Conservation (phyloP, 495 filamentous ascomycete genomes). For the Hypoxylon rickii region DNA sequence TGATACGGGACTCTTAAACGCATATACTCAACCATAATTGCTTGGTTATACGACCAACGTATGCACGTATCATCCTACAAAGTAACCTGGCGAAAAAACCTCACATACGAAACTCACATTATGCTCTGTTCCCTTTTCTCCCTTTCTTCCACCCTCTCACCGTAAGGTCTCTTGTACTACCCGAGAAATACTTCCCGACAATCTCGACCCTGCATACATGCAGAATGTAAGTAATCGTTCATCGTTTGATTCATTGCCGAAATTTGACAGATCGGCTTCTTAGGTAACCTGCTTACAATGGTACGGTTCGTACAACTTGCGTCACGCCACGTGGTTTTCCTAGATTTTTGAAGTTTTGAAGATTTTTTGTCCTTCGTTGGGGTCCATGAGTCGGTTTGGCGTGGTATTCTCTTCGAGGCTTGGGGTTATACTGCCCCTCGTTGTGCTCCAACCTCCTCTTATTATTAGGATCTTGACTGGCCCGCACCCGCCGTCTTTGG, state of each 20-base stretch:
- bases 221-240: slow-evolving; percentile 6
- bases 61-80: slow-evolving; percentile 7
- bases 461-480: not conserved
- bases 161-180: slow-evolving; percentile 21
- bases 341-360: not conserved
- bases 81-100: slow-evolving; percentile 20
- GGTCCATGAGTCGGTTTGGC: not conserved
- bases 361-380: slow-evolving; percentile 8
- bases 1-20: slow-evolving; percentile 7
- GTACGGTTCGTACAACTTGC: slow-evolving; percentile 20
- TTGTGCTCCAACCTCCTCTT: not conserved
- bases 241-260: not conserved
- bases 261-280: slow-evolving; percentile 6
- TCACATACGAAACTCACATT: slow-evolving; percentile 27
- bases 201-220: no score
- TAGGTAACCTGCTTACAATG: slow-evolving; percentile 12
- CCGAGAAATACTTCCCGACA: slow-evolving; percentile 18
- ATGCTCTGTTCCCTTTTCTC: slow-evolving; percentile 5
- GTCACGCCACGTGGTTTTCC: slow-evolving; percentile 28
- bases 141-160: no score
- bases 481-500: slow-evolving; percentile 3
- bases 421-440: slow-evolving; percentile 4
- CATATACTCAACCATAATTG: slow-evolving; percentile 11
- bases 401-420: not conserved
- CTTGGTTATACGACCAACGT: slow-evolving; percentile 28